phyloP scores from a whole-genome alignment of 306 rosid species.

The Geum urbanum region DNA sequence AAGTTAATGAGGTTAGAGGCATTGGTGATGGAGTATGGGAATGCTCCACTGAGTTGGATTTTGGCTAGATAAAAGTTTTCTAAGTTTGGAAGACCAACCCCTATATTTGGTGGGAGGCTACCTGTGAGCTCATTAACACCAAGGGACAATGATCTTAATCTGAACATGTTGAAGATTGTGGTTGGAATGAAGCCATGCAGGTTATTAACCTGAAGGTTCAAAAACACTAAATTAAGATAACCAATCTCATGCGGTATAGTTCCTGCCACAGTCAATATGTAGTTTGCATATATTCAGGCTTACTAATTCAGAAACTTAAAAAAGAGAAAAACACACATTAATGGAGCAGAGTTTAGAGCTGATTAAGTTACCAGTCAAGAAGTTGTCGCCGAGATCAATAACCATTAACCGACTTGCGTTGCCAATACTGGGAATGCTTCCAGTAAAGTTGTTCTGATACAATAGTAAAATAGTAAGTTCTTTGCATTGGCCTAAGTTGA shows the following conservation, averaged over 20 bases:
- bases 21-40: slow-evolving; percentile 20
- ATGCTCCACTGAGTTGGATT: not conserved
- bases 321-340: too few species aligned
- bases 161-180: slow-evolving; percentile 25
- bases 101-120: slow-evolving; percentile 11
- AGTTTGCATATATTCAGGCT: too few species aligned
- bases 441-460: not conserved
- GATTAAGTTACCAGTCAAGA: slow-evolving; percentile 21
- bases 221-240: not conserved
- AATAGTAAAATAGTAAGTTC: not conserved
- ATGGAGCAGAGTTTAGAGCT: too few species aligned
- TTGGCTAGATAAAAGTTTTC: not conserved
- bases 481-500: slow-evolving; percentile 7
- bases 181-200: slow-evolving; percentile 21
- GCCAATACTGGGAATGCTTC: slow-evolving; percentile 16
- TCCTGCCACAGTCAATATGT: not conserved
- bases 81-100: slow-evolving; percentile 17
- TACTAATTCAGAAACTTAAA: too few species aligned
- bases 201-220: not conserved
- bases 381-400: not conserved
- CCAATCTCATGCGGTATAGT: slow-evolving; percentile 18
- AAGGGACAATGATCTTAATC: rapidly evolving
- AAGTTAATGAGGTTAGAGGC: not conserved
- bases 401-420: not conserved
- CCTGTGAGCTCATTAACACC: not conserved